These are phyloP conservation scores for Rhynchosporium agropyri DNA, from an alignment of 2,329 filamentous ascomycete genomes.

Conservation along the genomic window DNA sequence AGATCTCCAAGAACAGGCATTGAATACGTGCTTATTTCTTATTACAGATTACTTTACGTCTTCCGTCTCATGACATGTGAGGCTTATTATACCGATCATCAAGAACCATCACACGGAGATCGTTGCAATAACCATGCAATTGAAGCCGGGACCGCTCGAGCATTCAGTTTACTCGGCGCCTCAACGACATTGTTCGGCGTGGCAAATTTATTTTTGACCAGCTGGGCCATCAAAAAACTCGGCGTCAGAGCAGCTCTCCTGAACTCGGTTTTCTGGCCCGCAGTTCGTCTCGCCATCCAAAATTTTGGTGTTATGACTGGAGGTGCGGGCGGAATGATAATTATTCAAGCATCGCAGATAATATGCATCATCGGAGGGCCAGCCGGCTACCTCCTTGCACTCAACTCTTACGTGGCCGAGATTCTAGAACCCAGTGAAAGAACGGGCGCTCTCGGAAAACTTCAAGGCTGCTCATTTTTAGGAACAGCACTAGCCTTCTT, in stretches of 20 bases:
- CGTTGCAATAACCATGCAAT: conserved; percentile 64
- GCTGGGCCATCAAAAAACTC: conserved; percentile 66
- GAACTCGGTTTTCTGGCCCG: conserved; percentile 65
- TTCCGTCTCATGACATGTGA: conserved; percentile 75
- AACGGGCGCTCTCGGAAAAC: conserved; percentile 65
- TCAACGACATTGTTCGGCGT: conserved; percentile 70
- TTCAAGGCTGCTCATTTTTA: conserved; percentile 69
- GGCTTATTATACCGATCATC: conserved; percentile 64
- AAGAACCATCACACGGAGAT: conserved; percentile 52
- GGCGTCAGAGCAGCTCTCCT: conserved; percentile 65
- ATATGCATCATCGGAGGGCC: conserved; percentile 71
- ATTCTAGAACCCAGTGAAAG: conserved; percentile 60
- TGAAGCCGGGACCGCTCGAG: conserved; percentile 63
- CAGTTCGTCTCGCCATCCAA: conserved; percentile 64
- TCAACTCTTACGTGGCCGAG: conserved; percentile 71
- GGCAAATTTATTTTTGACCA: conserved; percentile 67
- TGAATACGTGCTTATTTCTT: neutral
- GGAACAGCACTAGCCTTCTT: conserved; percentile 67
- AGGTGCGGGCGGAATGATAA: conserved; percentile 63
- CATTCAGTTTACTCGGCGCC: conserved; percentile 67
- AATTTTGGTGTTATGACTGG: conserved; percentile 66
- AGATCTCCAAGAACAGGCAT: conserved; percentile 1
- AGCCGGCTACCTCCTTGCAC: conserved; percentile 67
- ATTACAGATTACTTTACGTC: conserved; percentile 55
- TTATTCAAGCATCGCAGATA: conserved; percentile 68